Conservation (phyloP, 2,329 filamentous ascomycete genomes). For the Verticillium isaacii region DNA sequence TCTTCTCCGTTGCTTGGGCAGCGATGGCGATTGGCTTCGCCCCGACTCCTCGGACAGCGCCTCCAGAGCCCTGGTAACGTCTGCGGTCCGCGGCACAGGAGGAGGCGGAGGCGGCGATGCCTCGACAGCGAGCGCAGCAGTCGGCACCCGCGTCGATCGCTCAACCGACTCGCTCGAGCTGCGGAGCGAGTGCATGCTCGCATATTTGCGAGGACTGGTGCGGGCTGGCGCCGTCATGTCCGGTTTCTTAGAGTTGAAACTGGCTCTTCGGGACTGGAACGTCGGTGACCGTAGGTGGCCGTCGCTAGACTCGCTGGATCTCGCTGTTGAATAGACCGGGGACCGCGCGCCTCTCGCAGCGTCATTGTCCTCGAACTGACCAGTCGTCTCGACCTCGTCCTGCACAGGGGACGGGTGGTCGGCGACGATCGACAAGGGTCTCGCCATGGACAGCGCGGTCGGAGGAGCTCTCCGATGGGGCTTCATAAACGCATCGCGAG, state of each 20-base stretch:
- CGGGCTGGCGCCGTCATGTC: conserved; percentile 6
- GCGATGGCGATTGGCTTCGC: conserved; percentile 16
- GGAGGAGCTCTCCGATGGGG: conserved; percentile 33
- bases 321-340: background rate
- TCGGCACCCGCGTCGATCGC: background rate
- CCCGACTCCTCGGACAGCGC: conserved; percentile 27
- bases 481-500: conserved; percentile 18
- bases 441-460: conserved; percentile 40
- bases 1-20: conserved; percentile 1
- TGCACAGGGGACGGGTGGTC: conserved; percentile 37
- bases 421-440: conserved; percentile 49
- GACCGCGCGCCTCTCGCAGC: conserved; percentile 9
- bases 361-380: conserved; percentile 15
- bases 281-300: background rate
- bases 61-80: conserved; percentile 16
- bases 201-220: conserved; percentile 21
- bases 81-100: conserved; percentile 11
- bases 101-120: conserved; percentile 13
- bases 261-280: conserved; percentile 3
- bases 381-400: background rate
- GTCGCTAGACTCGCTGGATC: background rate
- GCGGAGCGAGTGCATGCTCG: conserved; percentile 25
- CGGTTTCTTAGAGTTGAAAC: conserved; percentile 2
- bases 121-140: conserved; percentile 10
- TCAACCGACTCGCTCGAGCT: conserved; percentile 14